Conservation (phyloP, 164 flowering plant genomes). For the Dillenia turbinata region DNA sequence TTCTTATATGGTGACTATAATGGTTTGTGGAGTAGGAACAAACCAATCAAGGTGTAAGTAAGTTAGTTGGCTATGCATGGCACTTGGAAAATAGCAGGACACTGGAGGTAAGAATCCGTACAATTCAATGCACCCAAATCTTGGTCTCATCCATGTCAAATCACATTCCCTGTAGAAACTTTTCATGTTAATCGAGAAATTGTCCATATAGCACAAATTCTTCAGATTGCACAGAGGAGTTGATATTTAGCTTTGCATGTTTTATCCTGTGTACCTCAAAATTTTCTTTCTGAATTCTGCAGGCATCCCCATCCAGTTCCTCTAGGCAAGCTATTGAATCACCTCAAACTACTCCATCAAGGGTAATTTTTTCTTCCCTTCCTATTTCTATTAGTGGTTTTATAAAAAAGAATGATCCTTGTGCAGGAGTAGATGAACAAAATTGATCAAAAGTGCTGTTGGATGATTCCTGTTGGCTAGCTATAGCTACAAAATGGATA, state of each 20-base stretch:
- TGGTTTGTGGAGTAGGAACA: slow-evolving; percentile 28
- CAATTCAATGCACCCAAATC: neutral
- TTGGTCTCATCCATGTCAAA: neutral
- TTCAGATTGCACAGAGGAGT: neutral
- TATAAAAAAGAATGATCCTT: neutral
- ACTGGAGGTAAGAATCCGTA: slow-evolving; percentile 29
- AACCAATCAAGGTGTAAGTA: slow-evolving; percentile 41
- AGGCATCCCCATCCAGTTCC: slow-evolving; percentile 47
- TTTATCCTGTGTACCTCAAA: neutral
- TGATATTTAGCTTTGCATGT: neutral
- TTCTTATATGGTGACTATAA: slow-evolving; percentile 1
- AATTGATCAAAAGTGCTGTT: too few relatives aligned
- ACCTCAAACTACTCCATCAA: slow-evolving; percentile 28
- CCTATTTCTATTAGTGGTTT: neutral
- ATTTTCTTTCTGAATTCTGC: slow-evolving; percentile 9
- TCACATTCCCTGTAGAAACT: too few relatives aligned
- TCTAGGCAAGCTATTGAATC: slow-evolving; percentile 39
- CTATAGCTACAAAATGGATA: neutral
- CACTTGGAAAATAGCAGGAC: slow-evolving; percentile 25
- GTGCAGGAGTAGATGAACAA: too few relatives aligned
- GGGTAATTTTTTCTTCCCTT: slow-evolving; percentile 31
- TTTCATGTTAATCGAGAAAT: neutral
- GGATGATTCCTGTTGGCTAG: neutral
- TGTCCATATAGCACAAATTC: neutral
- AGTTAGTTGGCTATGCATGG: slow-evolving; percentile 34